A percentile compares a stretch with the other conserved stretches of the same genome.
Evolutionary conservation across 352 stramenopile genomes (phyloP).

Genomic region (Phytophthora pistaciae): DNA sequence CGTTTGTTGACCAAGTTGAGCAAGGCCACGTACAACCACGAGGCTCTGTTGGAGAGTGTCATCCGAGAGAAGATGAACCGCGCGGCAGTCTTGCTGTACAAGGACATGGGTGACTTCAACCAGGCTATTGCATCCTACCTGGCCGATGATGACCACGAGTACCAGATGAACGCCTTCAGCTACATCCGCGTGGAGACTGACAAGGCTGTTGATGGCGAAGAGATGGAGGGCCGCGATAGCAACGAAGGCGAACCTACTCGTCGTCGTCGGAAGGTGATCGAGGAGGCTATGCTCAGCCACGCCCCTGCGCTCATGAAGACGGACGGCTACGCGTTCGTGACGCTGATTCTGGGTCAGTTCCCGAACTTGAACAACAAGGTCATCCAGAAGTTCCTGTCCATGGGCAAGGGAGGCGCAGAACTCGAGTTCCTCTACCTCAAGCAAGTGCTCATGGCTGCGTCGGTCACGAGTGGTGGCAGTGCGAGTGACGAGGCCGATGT

Average conservation of each 20-base stretch:
- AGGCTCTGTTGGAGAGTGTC: conserved; percentile 74
- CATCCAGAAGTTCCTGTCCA: conserved; percentile 84
- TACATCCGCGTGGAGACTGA: conserved; percentile 81
- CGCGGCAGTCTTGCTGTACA: conserved; percentile 84
- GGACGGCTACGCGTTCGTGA: conserved; percentile 89
- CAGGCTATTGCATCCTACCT: conserved; percentile 85
- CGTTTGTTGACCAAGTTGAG: conserved; percentile 86
- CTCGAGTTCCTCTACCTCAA: conserved; percentile 88
- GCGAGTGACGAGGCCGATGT: conserved; percentile 78
- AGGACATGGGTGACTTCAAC: conserved; percentile 78
- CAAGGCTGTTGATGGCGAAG: conserved; percentile 52
- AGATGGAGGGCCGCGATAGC: conserved; percentile 51
- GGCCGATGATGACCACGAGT: conserved; percentile 83
- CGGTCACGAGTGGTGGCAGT: conserved; percentile 49
- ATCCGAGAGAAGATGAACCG: conserved; percentile 85
- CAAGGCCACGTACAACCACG: conserved; percentile 86
- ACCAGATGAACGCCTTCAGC: conserved; percentile 84
- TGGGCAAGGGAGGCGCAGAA: conserved; percentile 80
- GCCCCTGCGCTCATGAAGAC: conserved; percentile 88
- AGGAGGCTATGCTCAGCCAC: conserved; percentile 81
- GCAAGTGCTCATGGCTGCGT: conserved; percentile 74
- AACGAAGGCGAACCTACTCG: conserved; percentile 38
- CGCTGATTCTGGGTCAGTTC: conserved; percentile 90
- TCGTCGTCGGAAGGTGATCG: conserved; percentile 72
- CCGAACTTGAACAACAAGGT: conserved; percentile 86